Base-by-base conservation (phyloP, 345 rosid genomes). In the Populus euphratica region DNA sequence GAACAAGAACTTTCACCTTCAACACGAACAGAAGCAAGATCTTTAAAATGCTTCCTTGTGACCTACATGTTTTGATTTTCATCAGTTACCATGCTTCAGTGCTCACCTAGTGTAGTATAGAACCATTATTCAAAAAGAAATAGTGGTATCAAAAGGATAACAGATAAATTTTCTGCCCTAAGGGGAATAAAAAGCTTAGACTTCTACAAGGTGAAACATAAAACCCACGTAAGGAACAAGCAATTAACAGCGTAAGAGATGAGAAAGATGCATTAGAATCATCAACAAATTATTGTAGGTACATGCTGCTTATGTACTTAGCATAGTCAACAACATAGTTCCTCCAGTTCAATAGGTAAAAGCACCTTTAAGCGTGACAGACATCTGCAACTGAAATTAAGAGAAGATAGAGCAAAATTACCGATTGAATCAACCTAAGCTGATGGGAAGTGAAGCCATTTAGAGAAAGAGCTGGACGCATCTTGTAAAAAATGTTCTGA, bases 391-490 rank as follows among this genome's bases (percentile, higher is more conserved):
- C 59, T 47, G n/a, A 73, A 44, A 72, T 35, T 39, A 67, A 13
- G 39, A 31, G 31, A 29, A 50, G 36, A 13, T 8, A 21, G 8
- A 36, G 73, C 61, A 66, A 43, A 56, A 76, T 74, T 80, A 92
- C 99, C 95, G 83, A 83, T 76, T 78, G 88, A 81, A 93, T 92
- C 75, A 96, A 83, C 87, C 77, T 86, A 41, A 90, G 93, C 86
- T 93, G 97, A 86, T 91, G 97, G 76, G 90, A 80, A 69, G 96
- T 90, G 81, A 93, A 91, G 35, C 94, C 94, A 76, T 68, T 72
- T 71, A 96, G 83, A 82, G 84, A 69, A 73, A 93, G 84, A 72
- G 98, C 92, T 0, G 99, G 97, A 73, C 90, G 94, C 88, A 84
- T 77, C 79, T 86, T 88, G 83, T 84, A 91, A 80, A 92, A 92